A percentile compares a stretch with the other conserved stretches of the same genome.
Evolutionary conservation across 2,329 filamentous ascomycete species (phyloP).

Genomic region (Mycosphaerella arachidis): DNA sequence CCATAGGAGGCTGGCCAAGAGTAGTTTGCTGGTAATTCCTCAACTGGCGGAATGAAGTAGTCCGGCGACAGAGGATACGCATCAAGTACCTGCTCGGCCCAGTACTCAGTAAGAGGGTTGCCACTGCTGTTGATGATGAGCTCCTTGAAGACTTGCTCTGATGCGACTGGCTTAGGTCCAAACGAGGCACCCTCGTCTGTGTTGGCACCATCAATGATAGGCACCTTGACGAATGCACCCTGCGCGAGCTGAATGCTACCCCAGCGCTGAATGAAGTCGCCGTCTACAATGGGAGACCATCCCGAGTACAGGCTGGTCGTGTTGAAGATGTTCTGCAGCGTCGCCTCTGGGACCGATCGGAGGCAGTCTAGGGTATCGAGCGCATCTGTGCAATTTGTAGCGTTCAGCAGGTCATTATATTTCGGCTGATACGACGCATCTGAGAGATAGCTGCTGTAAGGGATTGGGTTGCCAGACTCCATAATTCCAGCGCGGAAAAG

Average conservation of each 20-base stretch:
- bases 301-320: conserved; percentile 26
- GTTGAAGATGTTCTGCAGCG: conserved; percentile 30
- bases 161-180: conserved; percentile 51
- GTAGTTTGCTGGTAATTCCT: conserved; percentile 38
- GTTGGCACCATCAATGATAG: conserved; percentile 52
- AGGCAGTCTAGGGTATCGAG: conserved; percentile 62
- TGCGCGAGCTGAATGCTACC: conserved; percentile 51
- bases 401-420: conserved; percentile 59
- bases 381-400: conserved; percentile 55
- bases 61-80: conserved; percentile 52
- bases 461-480: conserved; percentile 36
- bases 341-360: conserved; percentile 40
- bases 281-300: conserved; percentile 49
- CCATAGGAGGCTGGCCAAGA: conserved; percentile 37
- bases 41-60: conserved; percentile 44
- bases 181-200: conserved; percentile 62
- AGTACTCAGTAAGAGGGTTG: conserved; percentile 21
- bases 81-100: conserved; percentile 39
- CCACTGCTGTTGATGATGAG: conserved; percentile 32
- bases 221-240: conserved; percentile 59
- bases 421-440: conserved; percentile 45
- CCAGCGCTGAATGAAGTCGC: conserved; percentile 52
- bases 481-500: conserved; percentile 47
- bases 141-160: conserved; percentile 48
- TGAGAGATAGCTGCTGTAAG: conserved; percentile 21